These are phyloP conservation scores for Hypoxylon sp. DNA, from an alignment of 2,329 filamentous ascomycete species.

Conservation along the genomic window DNA sequence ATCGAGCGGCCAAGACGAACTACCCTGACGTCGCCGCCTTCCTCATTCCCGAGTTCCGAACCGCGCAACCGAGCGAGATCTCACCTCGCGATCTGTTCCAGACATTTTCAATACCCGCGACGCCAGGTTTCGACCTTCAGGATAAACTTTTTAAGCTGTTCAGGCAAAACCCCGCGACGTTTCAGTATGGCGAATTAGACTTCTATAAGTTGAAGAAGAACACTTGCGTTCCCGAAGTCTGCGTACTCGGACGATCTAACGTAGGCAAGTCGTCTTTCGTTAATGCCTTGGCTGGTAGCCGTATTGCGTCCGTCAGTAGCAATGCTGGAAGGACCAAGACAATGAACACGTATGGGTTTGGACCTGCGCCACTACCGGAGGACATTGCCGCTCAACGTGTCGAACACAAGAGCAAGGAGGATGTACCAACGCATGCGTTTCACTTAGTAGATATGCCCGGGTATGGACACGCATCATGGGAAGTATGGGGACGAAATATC, in stretches of 20 bases:
- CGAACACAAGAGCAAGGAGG: constrained; percentile 51
- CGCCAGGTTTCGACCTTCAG: constrained; percentile 43
- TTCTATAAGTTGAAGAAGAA: constrained; percentile 65
- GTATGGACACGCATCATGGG: constrained; percentile 61
- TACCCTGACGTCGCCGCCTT: constrained; percentile 48
- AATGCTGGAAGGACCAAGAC: constrained; percentile 65
- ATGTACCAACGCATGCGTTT: constrained; percentile 60
- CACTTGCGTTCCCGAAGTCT: constrained; percentile 70
- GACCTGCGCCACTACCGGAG: constrained; percentile 52
- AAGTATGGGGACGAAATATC: constrained; percentile 66
- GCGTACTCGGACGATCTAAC: constrained; percentile 87
- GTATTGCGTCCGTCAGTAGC: constrained; percentile 65
- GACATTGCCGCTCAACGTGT: constrained; percentile 44
- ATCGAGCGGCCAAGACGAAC: constrained; percentile 24
- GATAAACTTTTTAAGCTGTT: constrained; percentile 46
- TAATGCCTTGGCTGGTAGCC: constrained; percentile 79
- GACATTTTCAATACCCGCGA: constrained; percentile 45
- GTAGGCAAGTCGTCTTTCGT: constrained; percentile 91
- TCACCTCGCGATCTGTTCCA: constrained; percentile 50
- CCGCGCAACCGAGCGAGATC: constrained; percentile 45
- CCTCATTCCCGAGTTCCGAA: constrained; percentile 47
- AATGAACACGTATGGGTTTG: constrained; percentile 69
- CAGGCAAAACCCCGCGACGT: constrained; percentile 45
- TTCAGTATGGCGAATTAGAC: constrained; percentile 47
- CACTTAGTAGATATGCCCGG: constrained; percentile 65